Percentiles rank a stretch among this genome's conserved stretches.
These are phyloP conservation scores for Tephrocybe sp. DNA, from an alignment of 768 basidiomycete species.

Conservation along the genomic window DNA sequence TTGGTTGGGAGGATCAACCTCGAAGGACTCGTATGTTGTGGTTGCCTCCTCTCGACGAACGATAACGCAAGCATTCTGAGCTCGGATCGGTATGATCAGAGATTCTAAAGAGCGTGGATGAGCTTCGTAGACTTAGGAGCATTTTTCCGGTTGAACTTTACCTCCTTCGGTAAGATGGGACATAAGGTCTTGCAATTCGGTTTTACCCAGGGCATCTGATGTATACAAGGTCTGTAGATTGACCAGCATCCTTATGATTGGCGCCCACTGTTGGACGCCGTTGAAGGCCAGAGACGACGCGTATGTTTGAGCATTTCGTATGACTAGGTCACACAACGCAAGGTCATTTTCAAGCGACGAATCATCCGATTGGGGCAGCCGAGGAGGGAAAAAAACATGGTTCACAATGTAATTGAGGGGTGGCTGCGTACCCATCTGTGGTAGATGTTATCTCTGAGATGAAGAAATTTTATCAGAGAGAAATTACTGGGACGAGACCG, in stretches of 20 bases:
- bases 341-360: slow-evolving; percentile 20
- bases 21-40: slow-evolving; percentile 45
- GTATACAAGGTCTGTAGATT: slow-evolving; percentile 17
- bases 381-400: slow-evolving; percentile 45
- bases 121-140: background rate
- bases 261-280: slow-evolving; percentile 26
- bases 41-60: slow-evolving; percentile 27
- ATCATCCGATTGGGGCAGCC: slow-evolving; percentile 39
- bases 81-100: slow-evolving; percentile 35
- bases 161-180: slow-evolving; percentile 18
- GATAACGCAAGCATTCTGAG: slow-evolving; percentile 50
- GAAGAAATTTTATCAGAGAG: too few species aligned
- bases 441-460: background rate
- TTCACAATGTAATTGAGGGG: slow-evolving; percentile 32
- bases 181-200: slow-evolving; percentile 19
- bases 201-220: background rate
- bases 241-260: slow-evolving; percentile 29
- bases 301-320: slow-evolving; percentile 22
- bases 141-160: slow-evolving; percentile 3
- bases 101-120: slow-evolving; percentile 27
- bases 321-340: slow-evolving; percentile 22
- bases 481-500: background rate
- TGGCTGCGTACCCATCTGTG: background rate
- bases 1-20: slow-evolving; percentile 36
- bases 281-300: slow-evolving; percentile 5